phyloP scores from a whole-genome alignment of 345 rosid genomes.

The Corchorus capsularis region DNA sequence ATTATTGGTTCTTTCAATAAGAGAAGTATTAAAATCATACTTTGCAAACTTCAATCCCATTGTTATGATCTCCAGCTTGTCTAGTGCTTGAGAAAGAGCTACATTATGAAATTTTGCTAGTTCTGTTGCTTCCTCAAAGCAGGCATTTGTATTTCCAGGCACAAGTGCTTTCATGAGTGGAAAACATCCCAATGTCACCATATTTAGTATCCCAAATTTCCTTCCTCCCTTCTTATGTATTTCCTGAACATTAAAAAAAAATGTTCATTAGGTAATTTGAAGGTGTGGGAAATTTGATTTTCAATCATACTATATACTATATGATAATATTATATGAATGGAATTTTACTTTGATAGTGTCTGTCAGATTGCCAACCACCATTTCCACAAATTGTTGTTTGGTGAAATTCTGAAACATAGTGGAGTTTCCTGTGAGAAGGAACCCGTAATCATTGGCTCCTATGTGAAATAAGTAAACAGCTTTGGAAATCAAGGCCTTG shows the following conservation, averaged over 20 bases:
- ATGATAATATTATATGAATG: too few relatives aligned
- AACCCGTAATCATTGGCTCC: conserved; percentile 41
- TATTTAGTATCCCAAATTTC: conserved; percentile 40
- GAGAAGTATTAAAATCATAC: conserved; percentile 47
- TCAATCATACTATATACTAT: not conserved
- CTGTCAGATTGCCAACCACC: conserved; percentile 38
- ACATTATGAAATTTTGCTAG: conserved; percentile 58
- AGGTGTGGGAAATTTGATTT: not conserved
- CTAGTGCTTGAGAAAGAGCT: conserved; percentile 42
- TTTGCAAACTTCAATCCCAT: conserved; percentile 62
- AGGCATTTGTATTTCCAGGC: conserved; percentile 34
- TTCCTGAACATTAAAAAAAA: conserved; percentile 29
- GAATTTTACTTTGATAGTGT: conserved; percentile 29
- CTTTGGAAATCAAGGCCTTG: conserved; percentile 32
- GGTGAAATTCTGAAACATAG: conserved; percentile 19
- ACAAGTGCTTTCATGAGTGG: conserved; percentile 22
- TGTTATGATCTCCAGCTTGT: conserved; percentile 37
- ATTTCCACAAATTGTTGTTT: conserved; percentile 23
- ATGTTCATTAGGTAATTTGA: too few relatives aligned
- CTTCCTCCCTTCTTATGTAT: conserved; percentile 47
- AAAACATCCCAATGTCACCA: conserved; percentile 30
- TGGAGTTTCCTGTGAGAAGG: conserved; percentile 24
- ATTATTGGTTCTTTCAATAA: conserved; percentile 41
- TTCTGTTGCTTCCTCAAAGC: conserved; percentile 45
- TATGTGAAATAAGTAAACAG: conserved; percentile 44